Base-by-base conservation (phyloP, 202 grass and related monocot species). In the Zizania palustris region DNA sequence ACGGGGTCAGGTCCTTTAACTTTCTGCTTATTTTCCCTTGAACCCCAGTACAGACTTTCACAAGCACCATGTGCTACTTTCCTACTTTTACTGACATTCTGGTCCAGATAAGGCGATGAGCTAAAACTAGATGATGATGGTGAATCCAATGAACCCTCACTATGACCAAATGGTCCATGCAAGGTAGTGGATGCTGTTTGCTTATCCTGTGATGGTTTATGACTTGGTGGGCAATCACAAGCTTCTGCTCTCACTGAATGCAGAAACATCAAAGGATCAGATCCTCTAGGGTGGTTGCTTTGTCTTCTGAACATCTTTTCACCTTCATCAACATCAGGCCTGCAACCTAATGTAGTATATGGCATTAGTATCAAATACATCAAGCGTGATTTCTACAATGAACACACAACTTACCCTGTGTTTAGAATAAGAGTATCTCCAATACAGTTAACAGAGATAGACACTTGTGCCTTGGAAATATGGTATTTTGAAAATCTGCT, bases 401-500 rank as follows among this genome's bases (percentile, higher is more conserved):
- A 45, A 45, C 10, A 8, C 66, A 37, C 59, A 70, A 75, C 84
- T 88, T 80, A 98, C 96, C 96, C 96, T 57, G 96, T 89, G 68
- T 98, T 98, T 37, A 98, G 76, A 84, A 95, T 98, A 33, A 95
- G 87, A 5, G 91, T 92, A 83, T 95, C 81, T 74, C 91, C 96
- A 76, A 98, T 95, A 73, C 91, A 87, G 63, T 94, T 90, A 72
- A 98, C 91, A 61, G 96, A 89, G 66, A 98, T 90, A 63, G 96
- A 98, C 84, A 98, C 71, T 75, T 98, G 87, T 57, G 91, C 89
- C 76, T 95, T 98, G 56, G 96, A 92, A 92, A 63, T 95, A 98
- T 65, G 91, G 89, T 73, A 98, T 90, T 84, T 95, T 98, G 69
- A 98, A 98, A 82, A 95, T 95, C 68, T 98, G 95, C 80, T 98